phyloP scores from a whole-genome alignment of 2,329 filamentous ascomycete genomes.

The Fusarium sp. region DNA sequence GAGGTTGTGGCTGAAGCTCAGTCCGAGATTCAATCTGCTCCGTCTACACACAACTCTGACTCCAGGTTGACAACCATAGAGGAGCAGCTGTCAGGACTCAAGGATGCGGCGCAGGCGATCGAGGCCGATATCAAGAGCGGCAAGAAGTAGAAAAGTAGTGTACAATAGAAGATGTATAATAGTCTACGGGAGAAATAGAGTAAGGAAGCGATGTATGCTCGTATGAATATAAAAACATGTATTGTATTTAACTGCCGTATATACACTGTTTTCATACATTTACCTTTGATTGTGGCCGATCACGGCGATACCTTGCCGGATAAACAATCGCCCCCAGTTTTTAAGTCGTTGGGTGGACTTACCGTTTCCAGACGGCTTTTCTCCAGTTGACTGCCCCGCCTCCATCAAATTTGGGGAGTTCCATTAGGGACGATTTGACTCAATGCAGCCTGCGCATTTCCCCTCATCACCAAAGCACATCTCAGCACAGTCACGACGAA shows the following conservation, averaged over 20 bases:
- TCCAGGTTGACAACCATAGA: constrained; percentile 39
- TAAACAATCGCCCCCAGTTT: constrained; percentile 37
- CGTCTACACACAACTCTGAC: constrained; percentile 1
- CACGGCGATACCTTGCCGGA: constrained; percentile 29
- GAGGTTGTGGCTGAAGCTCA: constrained; percentile 8
- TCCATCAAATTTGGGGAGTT: constrained; percentile 12
- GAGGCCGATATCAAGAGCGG: constrained; percentile 43
- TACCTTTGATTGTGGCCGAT: constrained; percentile 21
- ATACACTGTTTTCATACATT: not conserved
- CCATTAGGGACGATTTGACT: constrained; percentile 13
- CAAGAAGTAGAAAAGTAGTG: constrained; percentile 44
- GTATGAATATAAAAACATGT: constrained; percentile 30
- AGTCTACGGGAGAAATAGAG: constrained; percentile 35
- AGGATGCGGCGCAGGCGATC: constrained; percentile 36
- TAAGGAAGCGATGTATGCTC: constrained; percentile 33
- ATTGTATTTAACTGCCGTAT: constrained; percentile 4
- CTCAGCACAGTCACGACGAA: constrained; percentile 57
- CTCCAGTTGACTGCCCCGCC: constrained; percentile 24
- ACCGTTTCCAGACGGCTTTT: constrained; percentile 1
- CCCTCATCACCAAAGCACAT: constrained; percentile 57
- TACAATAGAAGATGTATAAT: constrained; percentile 47
- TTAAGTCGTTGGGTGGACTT: constrained; percentile 6
- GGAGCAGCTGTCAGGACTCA: constrained; percentile 39
- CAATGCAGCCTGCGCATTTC: constrained; percentile 51
- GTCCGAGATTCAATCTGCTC: constrained; percentile 2